Base-by-base conservation (phyloP, 306 rosid genomes). In the Trifolium fragiferum region DNA sequence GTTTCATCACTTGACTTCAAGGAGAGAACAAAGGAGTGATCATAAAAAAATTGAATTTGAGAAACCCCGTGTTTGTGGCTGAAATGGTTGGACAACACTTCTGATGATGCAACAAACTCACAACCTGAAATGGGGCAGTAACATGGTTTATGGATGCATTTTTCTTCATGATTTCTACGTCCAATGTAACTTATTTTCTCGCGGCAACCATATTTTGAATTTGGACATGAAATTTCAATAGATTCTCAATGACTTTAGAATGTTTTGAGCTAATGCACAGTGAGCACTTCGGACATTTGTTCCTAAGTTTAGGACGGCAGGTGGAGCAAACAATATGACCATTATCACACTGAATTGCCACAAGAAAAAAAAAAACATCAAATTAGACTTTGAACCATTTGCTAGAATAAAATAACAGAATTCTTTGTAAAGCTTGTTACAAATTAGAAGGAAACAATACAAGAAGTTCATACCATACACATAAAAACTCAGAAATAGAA, bases 321-420 rank as follows among this genome's bases (percentile, higher is more conserved):
- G 74, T 57, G 51, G 82, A 80, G 84, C 95, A 91, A 68, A 87
- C 78, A 55, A 81, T 76, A 58, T 89, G 97, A 20, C 92, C 92
- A 66, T 91, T 84, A 65, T 86, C 85, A 15, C 97, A 91, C 97
- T 91, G 86, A 49, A 82, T 74, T 61, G 63, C 25, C 81, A 81
- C 40, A 43, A 41, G n/a, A n/a, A 75, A 41, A 35, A 37, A 35
- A 18, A 41, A 25, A 5, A 44, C 11, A 20, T 20, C 41, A 50
- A 35, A 40, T 46, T 66, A 43, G 33, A 76, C 19, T 57, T 16
- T 13, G 41, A 51, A 50, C 21, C 10, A 50, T 6, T 50, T 16
- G 4, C 55, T 50, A 49, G 20, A 57, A 57, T 23, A 13, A 58
- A 57, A 25, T 25, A 14, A 60, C 2, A 25, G 13, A 25, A 25